A percentile compares a stretch with the other conserved stretches of the same genome.
These are phyloP conservation scores for Sideroxylon spinosum DNA, from an alignment of 179 eudicot species.

Conservation along the genomic window DNA sequence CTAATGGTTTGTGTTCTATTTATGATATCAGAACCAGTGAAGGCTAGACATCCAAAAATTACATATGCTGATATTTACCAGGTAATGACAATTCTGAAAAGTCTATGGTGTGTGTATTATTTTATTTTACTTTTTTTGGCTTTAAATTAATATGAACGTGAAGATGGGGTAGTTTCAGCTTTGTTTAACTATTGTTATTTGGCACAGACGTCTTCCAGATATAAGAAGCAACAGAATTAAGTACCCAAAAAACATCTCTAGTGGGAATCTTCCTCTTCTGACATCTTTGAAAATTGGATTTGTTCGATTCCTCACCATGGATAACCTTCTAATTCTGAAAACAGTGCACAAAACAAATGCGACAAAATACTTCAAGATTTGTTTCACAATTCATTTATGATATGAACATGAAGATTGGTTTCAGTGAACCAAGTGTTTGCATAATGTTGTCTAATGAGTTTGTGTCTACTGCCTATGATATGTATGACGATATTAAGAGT, in stretches of 20 bases:
- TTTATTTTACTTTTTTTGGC: not conserved
- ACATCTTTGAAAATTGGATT: too few relatives aligned
- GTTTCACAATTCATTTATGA: too few relatives aligned
- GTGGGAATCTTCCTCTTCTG: too few relatives aligned
- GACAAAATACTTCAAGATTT: too few relatives aligned
- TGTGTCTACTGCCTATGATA: not conserved
- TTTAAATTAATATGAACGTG: not conserved
- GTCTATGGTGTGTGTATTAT: not conserved
- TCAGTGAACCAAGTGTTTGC: not conserved
- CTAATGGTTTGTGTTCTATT: slow-evolving; percentile 12
- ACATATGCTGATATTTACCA: slow-evolving; percentile 88
- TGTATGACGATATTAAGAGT: not conserved
- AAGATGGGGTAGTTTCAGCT: not conserved
- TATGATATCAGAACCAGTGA: slow-evolving; percentile 59
- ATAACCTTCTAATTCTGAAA: too few relatives aligned
- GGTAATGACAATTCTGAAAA: slow-evolving; percentile 32
- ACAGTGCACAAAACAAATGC: too few relatives aligned
- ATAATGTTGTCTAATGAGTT: not conserved
- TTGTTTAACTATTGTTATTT: not conserved
- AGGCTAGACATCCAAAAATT: slow-evolving; percentile 54
- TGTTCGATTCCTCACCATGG: too few relatives aligned
- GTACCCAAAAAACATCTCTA: too few relatives aligned
- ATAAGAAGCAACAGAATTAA: too few relatives aligned
- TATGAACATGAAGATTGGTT: not conserved
- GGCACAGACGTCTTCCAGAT: not conserved